These are phyloP conservation scores for Scheffersomyces illinoinensis DNA, from an alignment of 1,139 yeast species.

Conservation along the genomic window DNA sequence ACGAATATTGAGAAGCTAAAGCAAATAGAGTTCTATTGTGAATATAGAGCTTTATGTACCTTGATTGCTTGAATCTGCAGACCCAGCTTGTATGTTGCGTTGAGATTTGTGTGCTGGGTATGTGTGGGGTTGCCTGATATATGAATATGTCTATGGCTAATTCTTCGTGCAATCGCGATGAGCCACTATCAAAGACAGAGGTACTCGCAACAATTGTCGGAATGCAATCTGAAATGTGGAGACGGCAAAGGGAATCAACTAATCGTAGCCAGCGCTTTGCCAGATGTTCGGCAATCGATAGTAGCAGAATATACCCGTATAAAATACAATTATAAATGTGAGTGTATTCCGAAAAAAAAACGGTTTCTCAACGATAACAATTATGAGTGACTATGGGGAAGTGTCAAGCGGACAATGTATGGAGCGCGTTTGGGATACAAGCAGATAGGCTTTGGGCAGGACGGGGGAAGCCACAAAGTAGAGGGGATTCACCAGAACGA, in stretches of 20 bases:
- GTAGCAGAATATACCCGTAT: background rate
- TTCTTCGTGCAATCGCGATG: background rate
- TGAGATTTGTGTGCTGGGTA: background rate
- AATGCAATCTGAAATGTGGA: background rate
- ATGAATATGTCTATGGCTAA: background rate
- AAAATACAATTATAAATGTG: background rate
- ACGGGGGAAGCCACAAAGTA: background rate
- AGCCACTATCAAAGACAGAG: background rate
- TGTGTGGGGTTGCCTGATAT: background rate
- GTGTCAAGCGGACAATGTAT: background rate
- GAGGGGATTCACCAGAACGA: background rate
- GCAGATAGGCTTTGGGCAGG: background rate
- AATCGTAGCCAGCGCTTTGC: background rate
- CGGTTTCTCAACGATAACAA: background rate
- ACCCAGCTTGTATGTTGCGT: background rate
- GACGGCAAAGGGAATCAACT: background rate
- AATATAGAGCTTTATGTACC: background rate
- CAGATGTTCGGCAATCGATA: background rate
- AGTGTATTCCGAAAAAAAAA: background rate
- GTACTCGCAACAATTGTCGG: no score
- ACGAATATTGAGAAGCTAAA: background rate
- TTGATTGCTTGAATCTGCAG: background rate
- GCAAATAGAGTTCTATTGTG: background rate
- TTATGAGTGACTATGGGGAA: background rate
- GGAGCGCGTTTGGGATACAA: background rate